Evolutionary conservation across 768 basidiomycete species (phyloP), one percentile per base, ranked within the genome.

Genomic region (Lentinula sp.): DNA sequence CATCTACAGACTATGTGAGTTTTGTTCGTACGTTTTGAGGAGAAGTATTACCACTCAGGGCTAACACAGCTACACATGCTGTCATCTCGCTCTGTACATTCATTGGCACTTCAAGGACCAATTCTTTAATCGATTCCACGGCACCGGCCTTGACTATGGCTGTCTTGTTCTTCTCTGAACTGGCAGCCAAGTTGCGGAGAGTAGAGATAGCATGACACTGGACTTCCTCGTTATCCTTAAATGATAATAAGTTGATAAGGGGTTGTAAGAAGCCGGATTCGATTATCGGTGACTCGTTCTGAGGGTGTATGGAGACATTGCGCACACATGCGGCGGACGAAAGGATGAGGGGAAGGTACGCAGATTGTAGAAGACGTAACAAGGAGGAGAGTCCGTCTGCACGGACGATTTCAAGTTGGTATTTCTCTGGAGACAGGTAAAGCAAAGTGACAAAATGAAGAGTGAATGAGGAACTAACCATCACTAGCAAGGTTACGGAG

Each of bases 11-110:
- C 55, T n/a, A 51, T 59, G 64, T 43, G 46, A 45, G 40, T 9
- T 13, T 32, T n/a, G 10, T 40, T 56, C 23, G 11, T 13, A 13
- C 10, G 7, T 7, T 32, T 42, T 43, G 43, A 3, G 4, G 9
- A 59, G 31, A 40, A 39, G 13, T 1, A 67, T 89, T 71, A 96
- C 95, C 95, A 67, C 93, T 96, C 66, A 99, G 72, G 5, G 96
- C 97, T 63, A 99, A 75, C 13, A 98, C 97, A 16, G 97, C 97
- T 48, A 98, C 90, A 67, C 96, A 98, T 5, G 97, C 97, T 46
- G 97, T 99, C 97, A 99, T 99, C 76, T 98, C 97, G 69, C 94
- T 96, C 76, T 99, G 97, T 10, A 99, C 97, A 63, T 90, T 91
- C 78, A 97, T 86, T 3, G 97, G 95, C 1, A 98, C 96, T 68